These are phyloP conservation scores for Xylariaceae sp. DNA, from an alignment of 2,329 filamentous ascomycete species.

Conservation along the genomic window DNA sequence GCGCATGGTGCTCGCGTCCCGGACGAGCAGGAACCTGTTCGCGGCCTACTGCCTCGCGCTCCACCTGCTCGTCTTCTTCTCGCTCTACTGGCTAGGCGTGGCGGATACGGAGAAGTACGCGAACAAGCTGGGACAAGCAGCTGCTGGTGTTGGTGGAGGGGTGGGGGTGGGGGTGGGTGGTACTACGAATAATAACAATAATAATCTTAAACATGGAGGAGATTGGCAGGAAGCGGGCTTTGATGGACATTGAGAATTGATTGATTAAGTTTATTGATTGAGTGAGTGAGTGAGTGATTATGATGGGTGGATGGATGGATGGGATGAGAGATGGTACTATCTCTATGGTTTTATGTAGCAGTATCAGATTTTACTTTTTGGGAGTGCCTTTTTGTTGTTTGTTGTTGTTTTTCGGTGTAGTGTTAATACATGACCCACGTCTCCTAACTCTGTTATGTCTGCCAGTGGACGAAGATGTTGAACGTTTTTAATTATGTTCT, in stretches of 20 bases:
- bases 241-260: constrained; percentile 33
- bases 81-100: constrained; percentile 78
- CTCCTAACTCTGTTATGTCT: too few species aligned
- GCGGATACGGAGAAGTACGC: constrained; percentile 59
- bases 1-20: constrained; percentile 81
- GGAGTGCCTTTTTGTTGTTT: too few species aligned
- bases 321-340: too few species aligned
- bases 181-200: constrained; percentile 17
- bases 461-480: too few species aligned
- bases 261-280: constrained; percentile 5
- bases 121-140: constrained; percentile 47
- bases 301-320: neutral
- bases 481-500: too few species aligned
- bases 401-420: too few species aligned
- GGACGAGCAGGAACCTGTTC: constrained; percentile 89
- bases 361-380: too few species aligned
- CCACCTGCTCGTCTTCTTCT: constrained; percentile 80
- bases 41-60: constrained; percentile 85
- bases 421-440: too few species aligned
- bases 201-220: constrained; percentile 39
- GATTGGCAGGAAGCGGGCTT: constrained; percentile 63
- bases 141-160: constrained; percentile 40
- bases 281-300: too few species aligned
- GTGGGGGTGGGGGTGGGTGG: constrained; percentile 32
- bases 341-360: neutral